phyloP scores from a whole-genome alignment of 208 protist species.

The Wallacemonas sp. region DNA sequence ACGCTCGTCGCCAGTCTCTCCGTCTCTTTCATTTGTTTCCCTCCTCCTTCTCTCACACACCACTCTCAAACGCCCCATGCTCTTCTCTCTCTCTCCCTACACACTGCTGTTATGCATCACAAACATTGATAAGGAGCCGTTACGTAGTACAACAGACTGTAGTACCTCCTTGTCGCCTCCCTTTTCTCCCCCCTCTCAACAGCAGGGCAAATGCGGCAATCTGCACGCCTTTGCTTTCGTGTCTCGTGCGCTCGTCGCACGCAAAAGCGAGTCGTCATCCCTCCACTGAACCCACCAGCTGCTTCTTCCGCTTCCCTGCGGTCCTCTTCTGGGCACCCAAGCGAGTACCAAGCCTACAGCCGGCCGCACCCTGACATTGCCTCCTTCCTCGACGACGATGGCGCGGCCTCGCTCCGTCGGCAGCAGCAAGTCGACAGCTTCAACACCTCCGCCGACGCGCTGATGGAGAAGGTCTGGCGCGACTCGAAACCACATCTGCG shows the following conservation, averaged over 20 bases:
- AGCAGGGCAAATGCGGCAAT: too few species aligned
- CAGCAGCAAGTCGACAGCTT: constrained; percentile 62
- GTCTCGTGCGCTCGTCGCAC: constrained; percentile 19
- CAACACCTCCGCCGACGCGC: constrained; percentile 26
- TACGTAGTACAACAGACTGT: too few species aligned
- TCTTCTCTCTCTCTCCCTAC: neutral
- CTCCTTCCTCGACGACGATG: constrained; percentile 43
- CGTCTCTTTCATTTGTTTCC: constrained; percentile 13
- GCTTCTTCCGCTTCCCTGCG: neutral
- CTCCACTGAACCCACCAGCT: constrained; percentile 22
- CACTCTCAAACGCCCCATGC: neutral
- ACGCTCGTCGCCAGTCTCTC: too few species aligned
- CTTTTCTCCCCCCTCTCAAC: too few species aligned
- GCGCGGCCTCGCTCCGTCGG: constrained; percentile 46
- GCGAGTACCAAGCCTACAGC: constrained; percentile 36
- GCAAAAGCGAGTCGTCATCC: constrained; percentile 57
- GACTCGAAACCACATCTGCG: constrained; percentile 79
- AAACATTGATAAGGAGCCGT: too few species aligned
- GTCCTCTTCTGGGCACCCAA: neutral
- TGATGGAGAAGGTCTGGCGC: constrained; percentile 54
- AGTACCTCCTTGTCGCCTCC: too few species aligned
- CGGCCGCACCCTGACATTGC: constrained; percentile 26
- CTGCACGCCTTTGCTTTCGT: too few species aligned
- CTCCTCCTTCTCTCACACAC: constrained; percentile 7
- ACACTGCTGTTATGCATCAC: neutral